Evolutionary conservation across 352 stramenopile species (phyloP).

Genomic region (Globisporangium orthogonon): DNA sequence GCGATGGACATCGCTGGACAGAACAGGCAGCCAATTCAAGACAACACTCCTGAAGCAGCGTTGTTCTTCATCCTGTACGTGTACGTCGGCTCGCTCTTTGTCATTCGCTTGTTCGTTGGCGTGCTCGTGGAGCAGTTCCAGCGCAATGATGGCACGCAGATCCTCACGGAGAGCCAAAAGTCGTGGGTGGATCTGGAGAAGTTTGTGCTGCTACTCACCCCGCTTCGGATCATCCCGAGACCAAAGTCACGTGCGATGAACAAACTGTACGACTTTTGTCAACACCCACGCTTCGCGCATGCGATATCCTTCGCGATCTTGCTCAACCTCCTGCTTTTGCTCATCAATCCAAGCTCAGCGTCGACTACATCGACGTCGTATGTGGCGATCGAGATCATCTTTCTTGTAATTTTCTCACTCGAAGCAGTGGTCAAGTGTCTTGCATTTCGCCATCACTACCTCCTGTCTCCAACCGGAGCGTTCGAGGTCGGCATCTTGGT

Average conservation of each 20-base stretch:
- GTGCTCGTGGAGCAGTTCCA: conserved; percentile 82
- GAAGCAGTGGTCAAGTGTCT: conserved; percentile 56
- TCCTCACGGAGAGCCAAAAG: conserved; percentile 72
- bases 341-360: conserved; percentile 43
- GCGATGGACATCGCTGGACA: conserved; percentile 64
- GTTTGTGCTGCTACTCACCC: conserved; percentile 68
- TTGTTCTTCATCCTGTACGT: conserved; percentile 75
- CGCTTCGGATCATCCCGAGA: conserved; percentile 43
- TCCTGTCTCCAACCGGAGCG: conserved; percentile 37
- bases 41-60: conserved; percentile 37
- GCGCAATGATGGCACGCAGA: conserved; percentile 77
- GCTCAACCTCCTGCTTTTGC: conserved; percentile 60
- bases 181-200: conserved; percentile 79
- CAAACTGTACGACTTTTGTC: conserved; percentile 49
- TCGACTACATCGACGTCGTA: conserved; percentile 26
- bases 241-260: conserved; percentile 23
- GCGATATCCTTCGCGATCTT: conserved; percentile 54
- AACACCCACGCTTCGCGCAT: conserved; percentile 49
- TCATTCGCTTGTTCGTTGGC: conserved; percentile 73
- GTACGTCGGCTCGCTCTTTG: conserved; percentile 71
- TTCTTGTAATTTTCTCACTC: conserved; percentile 47
- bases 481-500: conserved; percentile 63
- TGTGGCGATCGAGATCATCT: conserved; percentile 62
- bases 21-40: conserved; percentile 36
- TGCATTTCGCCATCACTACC: conserved; percentile 58